phyloP scores from a whole-genome alignment of 1,284 basidiomycete genomes.

The Ceratorhiza oryzae-sativae region DNA sequence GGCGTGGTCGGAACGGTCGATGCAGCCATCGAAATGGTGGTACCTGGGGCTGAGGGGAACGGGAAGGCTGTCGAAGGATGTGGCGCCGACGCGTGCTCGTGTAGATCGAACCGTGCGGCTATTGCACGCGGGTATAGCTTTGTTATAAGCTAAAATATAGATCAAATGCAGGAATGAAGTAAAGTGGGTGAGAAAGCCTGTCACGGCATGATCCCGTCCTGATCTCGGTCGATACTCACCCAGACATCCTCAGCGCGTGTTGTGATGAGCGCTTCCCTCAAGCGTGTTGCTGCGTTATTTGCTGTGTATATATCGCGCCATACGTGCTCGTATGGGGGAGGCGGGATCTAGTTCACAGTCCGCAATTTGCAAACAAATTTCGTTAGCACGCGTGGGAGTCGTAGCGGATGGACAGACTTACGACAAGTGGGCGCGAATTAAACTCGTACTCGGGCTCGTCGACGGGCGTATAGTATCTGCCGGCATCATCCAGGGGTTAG shows the following conservation, averaged over 20 bases:
- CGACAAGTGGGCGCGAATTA: conserved; percentile 15
- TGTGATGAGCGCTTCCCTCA: not conserved
- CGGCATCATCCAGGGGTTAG: conserved; percentile 11
- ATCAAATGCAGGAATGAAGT: not conserved
- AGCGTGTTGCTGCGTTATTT: not conserved
- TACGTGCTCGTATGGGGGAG: conserved; percentile 22
- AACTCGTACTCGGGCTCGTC: conserved; percentile 4
- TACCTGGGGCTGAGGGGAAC: conserved; percentile 33
- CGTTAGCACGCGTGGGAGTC: not conserved
- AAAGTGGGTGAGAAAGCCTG: conserved; percentile 34
- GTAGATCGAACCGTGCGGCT: conserved; percentile 18
- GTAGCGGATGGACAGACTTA: not conserved
- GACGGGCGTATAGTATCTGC: conserved; percentile 1
- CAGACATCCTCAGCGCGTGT: conserved; percentile 22
- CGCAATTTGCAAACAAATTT: conserved; percentile 4
- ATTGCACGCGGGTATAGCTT: conserved; percentile 25
- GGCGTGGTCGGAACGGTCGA: conserved; percentile 33
- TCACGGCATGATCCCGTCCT: conserved; percentile 1
- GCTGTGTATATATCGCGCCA: conserved; percentile 28
- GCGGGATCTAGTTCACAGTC: conserved; percentile 18
- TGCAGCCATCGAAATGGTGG: conserved; percentile 27
- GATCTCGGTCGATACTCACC: not conserved
- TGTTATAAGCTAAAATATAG: conserved; percentile 1
- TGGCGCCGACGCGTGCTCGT: conserved; percentile 17
- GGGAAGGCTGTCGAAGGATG: not conserved